Evolutionary conservation across 2,329 filamentous ascomycete species (phyloP), one percentile per base, ranked within the genome.

Genomic region (Colletotrichum sp.): DNA sequence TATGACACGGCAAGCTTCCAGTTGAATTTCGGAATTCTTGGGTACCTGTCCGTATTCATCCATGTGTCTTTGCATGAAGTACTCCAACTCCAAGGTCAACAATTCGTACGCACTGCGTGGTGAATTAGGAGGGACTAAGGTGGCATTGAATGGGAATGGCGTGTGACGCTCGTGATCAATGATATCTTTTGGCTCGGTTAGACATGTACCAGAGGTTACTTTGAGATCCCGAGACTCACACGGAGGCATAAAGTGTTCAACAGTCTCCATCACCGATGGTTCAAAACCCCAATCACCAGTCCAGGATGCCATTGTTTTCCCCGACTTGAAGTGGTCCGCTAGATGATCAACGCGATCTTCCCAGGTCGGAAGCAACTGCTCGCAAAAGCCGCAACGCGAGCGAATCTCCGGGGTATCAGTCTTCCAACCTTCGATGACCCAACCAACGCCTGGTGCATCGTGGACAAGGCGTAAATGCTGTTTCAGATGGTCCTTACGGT

Each of bases 271-370:
- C 55, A 93, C 89, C 39, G 90, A 88, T 30, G 86, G 85, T 70
- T 93, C 92, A 77, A 93, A 93, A 86, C 92, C 92, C 91, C 92
- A 93, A 83, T 92, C 92, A 85, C 92, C 92, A 86, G 92, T 92
- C 92, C 92, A 93, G 82, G 93, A 90, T 77, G 89, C 90, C 92
- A 93, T 93, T 79, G 90, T 91, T 77, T 89, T 90, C 84, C 92
- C 74, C 26, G 87, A 89, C 83, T 92, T 93, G 86, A 93, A 93
- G 83, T 93, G 92, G 77, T 93, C 91, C 18, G 92, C 92, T 52
- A 93, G 83, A 80, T 93, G 92, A 79, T 93, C 92, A n/a, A 90
- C 86, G 80, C 92, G 87, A 71, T 89, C 86, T 8, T 87, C 88
- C 92, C 92, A 93, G 60, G 89, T 91, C 79, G 91, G 89, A 86